phyloP scores from a whole-genome alignment of 192 early-diverging fungal species.

The Coemansia sp. region DNA sequence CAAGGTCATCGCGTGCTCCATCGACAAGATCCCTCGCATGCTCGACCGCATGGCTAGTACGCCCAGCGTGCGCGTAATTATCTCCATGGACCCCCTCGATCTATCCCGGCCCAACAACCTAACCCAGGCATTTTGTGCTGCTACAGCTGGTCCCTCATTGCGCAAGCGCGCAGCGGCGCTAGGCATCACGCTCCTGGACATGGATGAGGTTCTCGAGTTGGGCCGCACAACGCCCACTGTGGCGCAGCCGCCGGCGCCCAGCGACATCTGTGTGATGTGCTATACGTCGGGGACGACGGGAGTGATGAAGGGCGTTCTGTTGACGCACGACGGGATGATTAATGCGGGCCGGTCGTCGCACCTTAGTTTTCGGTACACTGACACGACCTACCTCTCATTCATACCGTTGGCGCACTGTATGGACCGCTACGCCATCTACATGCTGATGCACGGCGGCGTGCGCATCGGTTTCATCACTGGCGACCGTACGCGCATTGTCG shows the following conservation, averaged over 20 bases:
- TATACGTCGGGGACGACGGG: constrained; percentile 83
- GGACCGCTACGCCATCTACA: constrained; percentile 62
- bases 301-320: constrained; percentile 60
- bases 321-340: constrained; percentile 59
- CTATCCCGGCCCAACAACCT: constrained; percentile 13
- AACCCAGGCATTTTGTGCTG: constrained; percentile 23
- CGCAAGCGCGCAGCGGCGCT: constrained; percentile 62
- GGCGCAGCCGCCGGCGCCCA: constrained; percentile 54
- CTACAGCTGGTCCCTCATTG: constrained; percentile 24
- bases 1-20: constrained; percentile 60
- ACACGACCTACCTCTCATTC: constrained; percentile 53
- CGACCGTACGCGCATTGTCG: constrained; percentile 64
- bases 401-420: constrained; percentile 80
- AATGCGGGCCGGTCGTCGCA: background rate
- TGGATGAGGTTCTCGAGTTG: constrained; percentile 57
- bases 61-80: constrained; percentile 68
- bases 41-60: constrained; percentile 57
- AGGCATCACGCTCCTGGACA: constrained; percentile 56
- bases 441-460: constrained; percentile 52
- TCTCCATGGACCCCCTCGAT: constrained; percentile 72
- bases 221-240: constrained; percentile 56
- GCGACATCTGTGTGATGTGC: constrained; percentile 64
- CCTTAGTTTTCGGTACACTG: background rate
- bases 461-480: constrained; percentile 77
- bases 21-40: constrained; percentile 67